These are phyloP conservation scores for Omphalea diandra DNA, from an alignment of 441 rosid genomes.

Conservation along the genomic window DNA sequence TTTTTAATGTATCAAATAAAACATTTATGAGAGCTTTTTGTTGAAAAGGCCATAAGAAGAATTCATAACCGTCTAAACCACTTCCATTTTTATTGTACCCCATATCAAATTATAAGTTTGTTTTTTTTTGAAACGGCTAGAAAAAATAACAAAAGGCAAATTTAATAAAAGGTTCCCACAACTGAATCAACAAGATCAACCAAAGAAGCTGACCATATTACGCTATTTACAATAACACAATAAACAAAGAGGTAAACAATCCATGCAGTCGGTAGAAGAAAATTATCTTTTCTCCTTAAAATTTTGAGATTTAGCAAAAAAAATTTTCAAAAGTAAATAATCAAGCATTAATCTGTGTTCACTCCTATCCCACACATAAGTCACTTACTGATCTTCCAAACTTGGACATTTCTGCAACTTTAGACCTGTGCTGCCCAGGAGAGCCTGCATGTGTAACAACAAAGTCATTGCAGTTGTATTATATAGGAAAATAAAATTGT, in stretches of 20 bases:
- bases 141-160: background rate
- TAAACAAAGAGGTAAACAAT: background rate
- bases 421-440: conserved; percentile 70
- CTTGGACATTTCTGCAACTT: conserved; percentile 62
- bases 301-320: background rate
- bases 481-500: too few relatives aligned
- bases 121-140: too few relatives aligned
- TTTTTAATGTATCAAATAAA: background rate
- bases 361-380: background rate
- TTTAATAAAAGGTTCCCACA: background rate
- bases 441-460: conserved; percentile 39
- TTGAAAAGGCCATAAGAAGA: background rate
- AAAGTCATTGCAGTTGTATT: too few relatives aligned
- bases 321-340: background rate
- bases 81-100: too few relatives aligned
- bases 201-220: too few relatives aligned
- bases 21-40: background rate
- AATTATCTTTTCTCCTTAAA: background rate
- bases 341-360: background rate
- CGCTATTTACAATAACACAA: too few relatives aligned
- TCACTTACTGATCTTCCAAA: conserved; percentile 71
- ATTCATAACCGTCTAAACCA: background rate
- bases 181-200: too few relatives aligned
- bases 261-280: background rate
- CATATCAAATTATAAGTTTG: too few relatives aligned